phyloP scores from a whole-genome alignment of 495 filamentous ascomycete species.

The Aspergillus heteromorphus region DNA sequence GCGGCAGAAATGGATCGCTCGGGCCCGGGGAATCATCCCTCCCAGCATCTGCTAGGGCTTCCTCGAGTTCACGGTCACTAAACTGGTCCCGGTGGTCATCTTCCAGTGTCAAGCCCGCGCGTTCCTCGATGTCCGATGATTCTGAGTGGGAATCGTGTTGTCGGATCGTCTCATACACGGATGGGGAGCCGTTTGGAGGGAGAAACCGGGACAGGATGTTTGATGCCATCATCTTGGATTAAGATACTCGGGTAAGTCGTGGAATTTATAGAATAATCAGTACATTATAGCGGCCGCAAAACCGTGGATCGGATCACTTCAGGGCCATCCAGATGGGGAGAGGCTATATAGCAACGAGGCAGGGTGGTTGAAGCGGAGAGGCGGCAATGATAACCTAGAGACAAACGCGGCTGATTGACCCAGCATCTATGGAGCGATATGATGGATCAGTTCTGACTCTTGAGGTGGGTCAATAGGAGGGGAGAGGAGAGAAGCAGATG shows the following conservation, averaged over 20 bases:
- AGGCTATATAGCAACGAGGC: background rate
- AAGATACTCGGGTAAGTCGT: constrained; percentile 9
- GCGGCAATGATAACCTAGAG: background rate
- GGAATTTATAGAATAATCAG: constrained; percentile 10
- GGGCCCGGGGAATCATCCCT: constrained; percentile 57
- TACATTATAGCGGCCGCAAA: constrained; percentile 16
- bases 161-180: constrained; percentile 66
- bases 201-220: constrained; percentile 72
- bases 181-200: constrained; percentile 57
- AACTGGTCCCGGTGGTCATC: constrained; percentile 62
- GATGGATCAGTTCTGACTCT: background rate
- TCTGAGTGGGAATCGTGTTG: constrained; percentile 56
- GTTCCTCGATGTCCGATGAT: constrained; percentile 59
- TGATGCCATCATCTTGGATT: constrained; percentile 60
- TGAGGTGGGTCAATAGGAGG: background rate
- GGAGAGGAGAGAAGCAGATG: background rate
- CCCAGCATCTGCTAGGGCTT: constrained; percentile 56
- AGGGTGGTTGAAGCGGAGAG: background rate
- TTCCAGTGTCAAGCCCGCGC: constrained; percentile 60
- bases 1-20: constrained; percentile 40
- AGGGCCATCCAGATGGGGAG: constrained; percentile 10
- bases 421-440: background rate
- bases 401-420: background rate
- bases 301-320: constrained; percentile 8
- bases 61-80: constrained; percentile 66